phyloP scores from a whole-genome alignment of 352 stramenopile genomes.

The Globisporangium irregulare region DNA sequence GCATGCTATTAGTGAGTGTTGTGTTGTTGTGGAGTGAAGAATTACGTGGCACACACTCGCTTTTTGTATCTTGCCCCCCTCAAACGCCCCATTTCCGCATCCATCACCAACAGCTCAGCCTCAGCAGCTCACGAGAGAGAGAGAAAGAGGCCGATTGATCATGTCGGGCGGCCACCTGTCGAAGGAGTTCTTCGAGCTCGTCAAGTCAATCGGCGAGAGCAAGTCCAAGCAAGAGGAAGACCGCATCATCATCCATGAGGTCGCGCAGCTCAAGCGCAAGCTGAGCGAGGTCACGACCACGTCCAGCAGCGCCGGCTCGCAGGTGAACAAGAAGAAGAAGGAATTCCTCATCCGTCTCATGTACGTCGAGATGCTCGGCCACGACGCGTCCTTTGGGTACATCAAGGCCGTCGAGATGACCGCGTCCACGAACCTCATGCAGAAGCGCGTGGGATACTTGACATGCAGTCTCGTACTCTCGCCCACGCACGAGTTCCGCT shows the following conservation, averaged over 20 bases:
- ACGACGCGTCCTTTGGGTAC: constrained; percentile 99
- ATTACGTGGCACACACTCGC: not conserved
- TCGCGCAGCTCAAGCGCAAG: constrained; percentile 95
- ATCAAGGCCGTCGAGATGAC: constrained; percentile 98
- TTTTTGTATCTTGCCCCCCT: constrained; percentile 9
- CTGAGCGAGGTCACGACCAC: constrained; percentile 85
- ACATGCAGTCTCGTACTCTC: constrained; percentile 94
- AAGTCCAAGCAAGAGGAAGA: constrained; percentile 99
- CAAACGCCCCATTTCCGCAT: not conserved
- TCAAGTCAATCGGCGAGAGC: constrained; percentile 99
- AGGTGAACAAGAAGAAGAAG: constrained; percentile 96
- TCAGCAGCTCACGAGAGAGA: not conserved
- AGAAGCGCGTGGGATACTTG: constrained; percentile 98
- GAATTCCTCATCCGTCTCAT: constrained; percentile 99
- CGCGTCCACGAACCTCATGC: constrained; percentile 95
- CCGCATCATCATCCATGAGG: constrained; percentile 97
- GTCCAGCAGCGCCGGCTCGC: constrained; percentile 64
- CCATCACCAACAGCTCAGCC: not conserved
- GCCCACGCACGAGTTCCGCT: constrained; percentile 99
- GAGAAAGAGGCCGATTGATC: constrained; percentile 1
- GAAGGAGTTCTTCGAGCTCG: constrained; percentile 99
- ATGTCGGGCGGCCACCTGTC: constrained; percentile 90
- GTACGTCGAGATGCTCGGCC: constrained; percentile 99
- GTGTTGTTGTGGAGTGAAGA: not conserved
- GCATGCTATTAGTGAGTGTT: not conserved